Base-by-base conservation (phyloP, 2,329 filamentous ascomycete species). In the Botrytis byssoidea region DNA sequence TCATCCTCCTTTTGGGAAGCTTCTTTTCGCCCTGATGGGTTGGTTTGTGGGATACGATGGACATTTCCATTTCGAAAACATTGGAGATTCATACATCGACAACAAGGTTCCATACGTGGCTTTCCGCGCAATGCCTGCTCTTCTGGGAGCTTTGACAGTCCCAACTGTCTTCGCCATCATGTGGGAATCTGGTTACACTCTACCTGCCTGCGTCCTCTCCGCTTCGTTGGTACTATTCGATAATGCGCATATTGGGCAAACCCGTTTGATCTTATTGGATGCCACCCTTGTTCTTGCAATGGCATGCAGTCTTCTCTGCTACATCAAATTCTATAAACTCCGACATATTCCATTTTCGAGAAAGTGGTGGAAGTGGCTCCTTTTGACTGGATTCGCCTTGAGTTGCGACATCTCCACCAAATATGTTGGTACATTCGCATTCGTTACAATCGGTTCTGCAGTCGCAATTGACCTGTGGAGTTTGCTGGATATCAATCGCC, bases 311-410 rank as follows among this genome's bases (percentile, higher is more conserved):
- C 87, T 99, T 73, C 87, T 98, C 73, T 94, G 89, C 86, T 99
- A 99, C 84, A 92, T 99, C 84, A 94, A 95, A 79, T 99, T 98
- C 85, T 98, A 98, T 87, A 99, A 98, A 88, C 86, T 95, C 78
- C 90, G 96, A 78, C 95, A 98, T 79, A 88, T 91, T 77, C 88
- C 96, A 4, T 99, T 99, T 82, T 90, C 92, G 74, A 90, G 94
- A 75, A 98, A 99, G 85, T 99, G 96, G 96, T 99, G 96, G 96
- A 99, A 99, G 84, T 99, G 96, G 96, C 89, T 99, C 74, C 90
- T 99, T 76, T 84, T 98, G 79, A 99, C 96, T 12, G 96, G 96
- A 74, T 95, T 99, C 82, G 92, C 92, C 75, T 88, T 99, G 82
- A 98, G 95, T 82, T 98, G 95, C 82, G 96, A 98, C 82, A 98